Evolutionary conservation across 306 rosid species (phyloP), one percentile per base, ranked within the genome.

Genomic region (Acmispon strigosus): DNA sequence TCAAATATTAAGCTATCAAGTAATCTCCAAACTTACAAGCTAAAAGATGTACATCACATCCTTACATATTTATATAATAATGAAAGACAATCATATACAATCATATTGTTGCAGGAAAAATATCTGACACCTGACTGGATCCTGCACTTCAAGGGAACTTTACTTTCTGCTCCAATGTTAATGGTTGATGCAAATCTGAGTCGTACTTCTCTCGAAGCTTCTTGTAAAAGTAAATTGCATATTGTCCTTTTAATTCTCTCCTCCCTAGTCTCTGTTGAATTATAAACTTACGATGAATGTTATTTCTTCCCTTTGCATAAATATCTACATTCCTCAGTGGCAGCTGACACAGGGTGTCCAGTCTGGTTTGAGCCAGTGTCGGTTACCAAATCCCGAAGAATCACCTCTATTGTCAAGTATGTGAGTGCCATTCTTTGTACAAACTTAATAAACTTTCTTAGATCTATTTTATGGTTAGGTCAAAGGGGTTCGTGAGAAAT

Each of bases 351-450:
- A 56, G 70, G 65, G 22, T 74, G 89, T 67, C 96, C 96, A 56
- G 89, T 92, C 62, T 92, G 96, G 96, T 92, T 92, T 85, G 98
- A 92, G 82, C 96, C 98, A 12, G 98, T 92, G 11, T 90, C 96
- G 1, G 96, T 92, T 79, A 83, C 85, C 69, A 92, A 92, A 84
- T 86, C 98, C 39, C 80, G 67, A 85, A 92, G 89, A 84, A 84
- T 93, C 80, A 84, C 66, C 43, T 81, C 88, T 13, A 81, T 93
- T 83, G 86, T 34, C 72, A 75, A 90, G 81, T 78, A 90, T 86
- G 96, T 93, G 88, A 93, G 96, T 88, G 77, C 73, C 51, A 20
- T 70, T 69, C 76, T 62, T 48, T 54, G 22, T 71, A 37, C 43
- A 20, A 78, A 44, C 34, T 17, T 66, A n/a, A 50, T 69, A 45